These are phyloP conservation scores for Sphagnum fallax DNA, from an alignment of 228 moss, liverwort and hornwort genomes.

Conservation along the genomic window DNA sequence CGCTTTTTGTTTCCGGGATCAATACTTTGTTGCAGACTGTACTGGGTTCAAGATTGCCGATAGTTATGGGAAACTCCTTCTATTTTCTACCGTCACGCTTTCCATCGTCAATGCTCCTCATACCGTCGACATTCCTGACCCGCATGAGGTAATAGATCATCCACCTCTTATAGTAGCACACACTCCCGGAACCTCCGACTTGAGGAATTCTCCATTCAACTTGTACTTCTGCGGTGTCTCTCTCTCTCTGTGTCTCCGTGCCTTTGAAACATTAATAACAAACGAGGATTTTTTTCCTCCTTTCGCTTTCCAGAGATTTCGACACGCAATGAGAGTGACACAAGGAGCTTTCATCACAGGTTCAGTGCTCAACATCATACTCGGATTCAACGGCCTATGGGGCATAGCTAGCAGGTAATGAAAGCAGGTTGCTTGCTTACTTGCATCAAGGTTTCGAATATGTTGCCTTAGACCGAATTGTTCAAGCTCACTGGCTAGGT, in stretches of 20 bases:
- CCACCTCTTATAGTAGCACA: too few relatives aligned
- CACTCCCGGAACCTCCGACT: too few relatives aligned
- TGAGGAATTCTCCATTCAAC: not conserved
- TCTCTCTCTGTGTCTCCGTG: not conserved
- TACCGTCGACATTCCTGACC: conserved; percentile 36
- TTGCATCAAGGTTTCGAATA: too few relatives aligned
- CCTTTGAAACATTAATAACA: not conserved
- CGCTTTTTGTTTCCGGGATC: conserved; percentile 21
- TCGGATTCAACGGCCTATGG: conserved; percentile 48
- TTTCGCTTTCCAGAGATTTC: conserved; percentile 27
- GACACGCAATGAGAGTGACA: conserved; percentile 35
- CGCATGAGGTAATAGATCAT: conserved; percentile 18
- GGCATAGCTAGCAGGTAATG: conserved; percentile 36
- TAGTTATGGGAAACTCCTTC: conserved; percentile 42
- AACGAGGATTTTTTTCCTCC: too few relatives aligned
- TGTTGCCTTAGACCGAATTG: too few relatives aligned
- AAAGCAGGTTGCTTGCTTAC: too few relatives aligned
- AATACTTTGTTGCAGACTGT: conserved; percentile 44
- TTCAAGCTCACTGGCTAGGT: too few relatives aligned
- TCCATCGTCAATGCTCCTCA: conserved; percentile 34
- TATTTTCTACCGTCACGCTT: conserved; percentile 28
- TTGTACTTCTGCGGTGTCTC: not conserved
- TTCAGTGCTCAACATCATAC: conserved; percentile 36
- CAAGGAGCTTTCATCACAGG: conserved; percentile 45
- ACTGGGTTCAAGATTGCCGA: conserved; percentile 41